Evolutionary conservation across 768 basidiomycete genomes (phyloP).

Genomic region (Mycena galopus): DNA sequence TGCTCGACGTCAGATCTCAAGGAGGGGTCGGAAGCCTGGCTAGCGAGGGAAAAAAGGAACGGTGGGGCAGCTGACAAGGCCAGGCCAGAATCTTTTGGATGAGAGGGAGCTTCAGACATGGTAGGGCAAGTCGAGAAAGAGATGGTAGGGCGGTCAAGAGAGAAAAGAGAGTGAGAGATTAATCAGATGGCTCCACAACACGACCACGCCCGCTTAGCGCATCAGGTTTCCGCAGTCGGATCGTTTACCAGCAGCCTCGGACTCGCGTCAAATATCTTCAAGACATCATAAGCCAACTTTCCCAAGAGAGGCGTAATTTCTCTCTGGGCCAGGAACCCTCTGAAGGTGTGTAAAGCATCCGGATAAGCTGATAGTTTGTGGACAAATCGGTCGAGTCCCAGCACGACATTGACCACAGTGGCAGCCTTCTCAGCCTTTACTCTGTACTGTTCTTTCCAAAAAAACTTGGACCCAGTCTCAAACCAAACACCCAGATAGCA

Average conservation of each 20-base stretch:
- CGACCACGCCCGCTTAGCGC: neutral
- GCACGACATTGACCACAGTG: neutral
- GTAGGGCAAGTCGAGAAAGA: neutral
- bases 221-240: neutral
- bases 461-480: neutral
- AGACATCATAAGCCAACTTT: neutral
- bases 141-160: neutral
- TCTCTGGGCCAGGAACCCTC: neutral
- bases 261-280: neutral
- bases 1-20: neutral
- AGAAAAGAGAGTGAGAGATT: neutral
- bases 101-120: neutral
- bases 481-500: neutral
- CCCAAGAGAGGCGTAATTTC: neutral
- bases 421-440: neutral
- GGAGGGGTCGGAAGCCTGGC: neutral
- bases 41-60: neutral
- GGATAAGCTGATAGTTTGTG: neutral
- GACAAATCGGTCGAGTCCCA: neutral
- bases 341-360: neutral
- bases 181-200: neutral
- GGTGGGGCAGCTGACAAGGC: neutral
- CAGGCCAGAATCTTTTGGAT: neutral
- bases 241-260: neutral
- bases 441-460: neutral